Conservation (phyloP, 1,284 basidiomycete species). For the Trametes versicolor region DNA sequence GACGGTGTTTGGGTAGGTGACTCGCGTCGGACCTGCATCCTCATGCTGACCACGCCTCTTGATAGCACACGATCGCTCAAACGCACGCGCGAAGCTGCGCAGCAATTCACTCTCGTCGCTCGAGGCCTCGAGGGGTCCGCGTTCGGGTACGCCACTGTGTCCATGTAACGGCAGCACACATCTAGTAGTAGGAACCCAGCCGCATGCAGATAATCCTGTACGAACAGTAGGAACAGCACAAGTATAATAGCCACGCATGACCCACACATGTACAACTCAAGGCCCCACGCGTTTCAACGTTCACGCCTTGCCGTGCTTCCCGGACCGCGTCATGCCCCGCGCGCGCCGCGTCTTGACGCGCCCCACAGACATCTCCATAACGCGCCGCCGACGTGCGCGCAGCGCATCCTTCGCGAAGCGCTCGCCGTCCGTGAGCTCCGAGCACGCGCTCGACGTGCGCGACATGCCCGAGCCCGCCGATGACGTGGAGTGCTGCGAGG, state of each 20-base stretch:
- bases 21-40: no score
- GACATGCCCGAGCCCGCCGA: constrained; percentile 49
- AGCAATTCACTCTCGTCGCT: constrained; percentile 79
- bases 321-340: constrained; percentile 23
- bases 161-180: constrained; percentile 40
- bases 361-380: constrained; percentile 34
- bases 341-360: constrained; percentile 25
- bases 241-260: not conserved
- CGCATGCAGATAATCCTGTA: not conserved
- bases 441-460: constrained; percentile 35
- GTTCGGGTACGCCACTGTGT: constrained; percentile 71
- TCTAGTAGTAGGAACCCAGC: not conserved
- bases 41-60: not conserved
- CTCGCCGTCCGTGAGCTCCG: constrained; percentile 47
- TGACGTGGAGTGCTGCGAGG: constrained; percentile 45
- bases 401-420: constrained; percentile 47
- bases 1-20: constrained; percentile 72
- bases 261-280: not conserved
- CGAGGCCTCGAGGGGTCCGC: constrained; percentile 79
- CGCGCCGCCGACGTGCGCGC: constrained; percentile 46
- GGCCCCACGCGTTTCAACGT: not conserved
- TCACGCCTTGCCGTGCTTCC: constrained; percentile 1
- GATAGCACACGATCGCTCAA: constrained; percentile 69
- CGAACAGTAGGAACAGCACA: constrained; percentile 11
- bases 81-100: constrained; percentile 75